Evolutionary conservation across 805 yeast species (phyloP), one percentile per base, ranked within the genome.

Genomic region (Nakazawaea sp.): DNA sequence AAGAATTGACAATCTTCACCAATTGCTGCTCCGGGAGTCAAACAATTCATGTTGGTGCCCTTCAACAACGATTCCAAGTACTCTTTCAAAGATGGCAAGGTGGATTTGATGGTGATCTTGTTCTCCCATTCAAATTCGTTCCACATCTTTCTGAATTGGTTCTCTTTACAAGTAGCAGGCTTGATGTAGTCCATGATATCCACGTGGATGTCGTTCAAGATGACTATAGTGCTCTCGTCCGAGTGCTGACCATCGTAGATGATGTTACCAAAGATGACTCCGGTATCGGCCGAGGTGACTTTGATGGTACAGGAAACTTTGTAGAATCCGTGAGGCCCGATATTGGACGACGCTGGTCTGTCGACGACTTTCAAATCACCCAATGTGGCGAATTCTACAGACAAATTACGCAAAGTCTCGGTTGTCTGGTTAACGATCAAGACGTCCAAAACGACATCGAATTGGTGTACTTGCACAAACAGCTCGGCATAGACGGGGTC

Each of bases 101-200:
- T 71, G 2, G 94, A 77, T 48, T 81, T 79, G 56, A 92, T 84
- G 43, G 89, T 84, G 49, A 92, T 89, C 68, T 92, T 92, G 68
- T 92, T 92, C 62, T 92, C 98, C 98, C 98, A 92, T 64, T 92
- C 99, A 56, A 94, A 92, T 58, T 89, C 97, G 58, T 88, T 87
- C 99, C 99, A 92, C 97, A 89, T 90, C 52, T 79, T 75, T 55
- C 98, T 83, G 83, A 92, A 92, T 48, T 76, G 82, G 31, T 79
- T 76, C 62, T 90, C 97, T 12, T 88, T 66, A 58, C 95, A 85
- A 18, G 75, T 72, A n/a, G 95, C 92, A 16, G 98, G 97, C 58
- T 86, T 87, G 59, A 92, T 88, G 64, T 92, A 92, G 61, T 92
- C 97, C 88, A 92, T 86, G 37, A 92, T 85, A 58, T 92, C 96